Evolutionary conservation across 2,329 filamentous ascomycete species (phyloP), one percentile per base, ranked within the genome.

Genomic region (Neodidymelliopsis sp.): DNA sequence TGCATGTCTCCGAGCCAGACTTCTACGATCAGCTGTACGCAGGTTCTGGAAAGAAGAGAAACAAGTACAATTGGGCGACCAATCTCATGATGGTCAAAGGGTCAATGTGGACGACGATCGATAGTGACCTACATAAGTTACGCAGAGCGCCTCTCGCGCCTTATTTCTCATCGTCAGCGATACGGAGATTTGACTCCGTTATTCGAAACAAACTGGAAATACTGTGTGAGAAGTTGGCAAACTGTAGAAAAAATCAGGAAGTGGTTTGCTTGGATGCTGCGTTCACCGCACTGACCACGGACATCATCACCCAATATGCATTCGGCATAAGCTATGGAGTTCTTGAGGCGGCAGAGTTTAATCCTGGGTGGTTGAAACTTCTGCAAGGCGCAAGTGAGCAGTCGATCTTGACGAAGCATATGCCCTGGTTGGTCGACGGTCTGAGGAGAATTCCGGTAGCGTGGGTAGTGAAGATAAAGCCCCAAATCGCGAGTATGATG

Each of bases 21-120:
- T 64, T 63, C 43, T 59, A 54, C 24, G 60, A 66, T 27, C 35
- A 47, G 16, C 27, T 69, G 24, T 67, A 66, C 45, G 36, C 50
- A 3, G 49, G 53, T 16, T 12, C 15, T 5, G 6, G 20, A 1
- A 44, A 38, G 7, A 53, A 33, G 9, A 36, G 54, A 15, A 25
- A 56, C 29, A 54, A 53, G 27, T 54, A 48, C 15, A 43, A 46
- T 18, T 62, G 42, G 39, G 57, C 56, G 2, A 39, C 34, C n/a
- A 25, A 47, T 10, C 35, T 34, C 6, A 2, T 30, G 1, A 6
- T 40, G 16, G 16, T 35, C 1, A 9, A 35, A 4, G 36, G 44
- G 2, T 33, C 36, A 11, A 10, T 13, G 6, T 47, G 36, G 43
- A 39, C 41, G 10, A 45, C 34, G n/a, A n/a, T 31, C 9, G 34